These are phyloP conservation scores for Epichloe sp. DNA, from an alignment of 2,329 filamentous ascomycete species.

Conservation along the genomic window DNA sequence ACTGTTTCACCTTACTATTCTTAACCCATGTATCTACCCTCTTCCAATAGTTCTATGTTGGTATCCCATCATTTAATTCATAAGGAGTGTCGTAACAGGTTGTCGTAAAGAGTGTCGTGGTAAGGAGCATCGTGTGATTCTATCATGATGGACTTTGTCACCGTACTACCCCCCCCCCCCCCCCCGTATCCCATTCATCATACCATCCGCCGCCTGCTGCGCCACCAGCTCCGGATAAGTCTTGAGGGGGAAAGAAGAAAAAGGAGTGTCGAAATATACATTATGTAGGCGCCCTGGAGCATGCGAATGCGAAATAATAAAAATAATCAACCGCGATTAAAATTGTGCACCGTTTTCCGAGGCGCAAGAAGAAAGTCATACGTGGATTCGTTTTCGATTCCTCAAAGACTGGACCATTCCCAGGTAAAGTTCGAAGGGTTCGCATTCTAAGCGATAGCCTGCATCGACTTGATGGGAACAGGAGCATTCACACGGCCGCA, in stretches of 20 bases:
- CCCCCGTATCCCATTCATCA: no score
- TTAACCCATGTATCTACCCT: neutral
- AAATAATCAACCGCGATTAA: neutral
- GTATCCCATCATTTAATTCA: neutral
- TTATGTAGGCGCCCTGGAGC: neutral
- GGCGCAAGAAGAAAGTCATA: neutral
- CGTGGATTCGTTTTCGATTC: neutral
- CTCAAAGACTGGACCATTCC: neutral
- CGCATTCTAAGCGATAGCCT: constrained; percentile 12
- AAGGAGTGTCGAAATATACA: constrained; percentile 1
- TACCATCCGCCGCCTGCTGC: no score
- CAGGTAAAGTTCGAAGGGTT: neutral
- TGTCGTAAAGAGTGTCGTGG: neutral
- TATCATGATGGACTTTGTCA: no score
- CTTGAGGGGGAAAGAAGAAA: neutral
- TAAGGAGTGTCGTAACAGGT: neutral
- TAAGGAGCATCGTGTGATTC: no score
- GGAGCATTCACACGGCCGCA: constrained; percentile 16
- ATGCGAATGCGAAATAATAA: neutral
- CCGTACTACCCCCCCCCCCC: no score
- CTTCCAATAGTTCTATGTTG: neutral
- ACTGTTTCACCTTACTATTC: no score
- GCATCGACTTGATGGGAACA: constrained; percentile 15
- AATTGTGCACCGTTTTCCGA: neutral
- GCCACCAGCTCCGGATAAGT: neutral